phyloP scores from a whole-genome alignment of 1,284 basidiomycete genomes.

The Bjerkandera adusta region DNA sequence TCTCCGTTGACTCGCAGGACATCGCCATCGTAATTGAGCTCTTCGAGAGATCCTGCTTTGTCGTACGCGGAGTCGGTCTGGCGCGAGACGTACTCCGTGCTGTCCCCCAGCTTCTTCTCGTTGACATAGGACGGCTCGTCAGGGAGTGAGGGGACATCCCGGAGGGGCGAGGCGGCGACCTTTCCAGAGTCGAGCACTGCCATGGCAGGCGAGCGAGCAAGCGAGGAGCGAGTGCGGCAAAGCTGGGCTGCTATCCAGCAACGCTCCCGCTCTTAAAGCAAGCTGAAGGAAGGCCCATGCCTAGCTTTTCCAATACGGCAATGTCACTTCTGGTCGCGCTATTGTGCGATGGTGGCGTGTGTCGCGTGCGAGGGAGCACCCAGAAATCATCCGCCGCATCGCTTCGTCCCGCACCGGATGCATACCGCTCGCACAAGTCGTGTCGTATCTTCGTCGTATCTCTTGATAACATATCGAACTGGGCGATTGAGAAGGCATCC shows the following conservation, averaged over 20 bases:
- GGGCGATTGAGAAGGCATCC: no score
- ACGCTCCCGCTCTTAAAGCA: no score
- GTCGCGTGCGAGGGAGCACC: no score
- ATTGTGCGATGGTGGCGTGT: no score
- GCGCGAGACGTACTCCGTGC: constrained; percentile 28
- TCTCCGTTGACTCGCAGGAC: constrained; percentile 43
- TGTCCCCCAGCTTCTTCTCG: constrained; percentile 10
- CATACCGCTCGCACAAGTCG: no score
- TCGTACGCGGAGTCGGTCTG: constrained; percentile 18
- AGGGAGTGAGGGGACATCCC: constrained; percentile 11
- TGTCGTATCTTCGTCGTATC: no score
- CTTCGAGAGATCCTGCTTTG: constrained; percentile 21
- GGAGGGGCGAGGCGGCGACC: constrained; percentile 7
- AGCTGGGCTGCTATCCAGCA: no score
- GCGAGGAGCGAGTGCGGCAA: background rate
- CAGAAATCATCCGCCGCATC: no score
- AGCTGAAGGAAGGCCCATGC: background rate
- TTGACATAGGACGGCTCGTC: constrained; percentile 3
- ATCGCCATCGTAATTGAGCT: constrained; percentile 27
- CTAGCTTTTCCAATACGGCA: background rate
- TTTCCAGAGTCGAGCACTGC: constrained; percentile 1
- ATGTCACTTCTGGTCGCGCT: no score
- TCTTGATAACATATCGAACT: no score
- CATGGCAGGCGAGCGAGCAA: constrained; percentile 4
- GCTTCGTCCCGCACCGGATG: no score